Conservation (phyloP, 345 rosid genomes). For the Zanthoxylum bungeanum region DNA sequence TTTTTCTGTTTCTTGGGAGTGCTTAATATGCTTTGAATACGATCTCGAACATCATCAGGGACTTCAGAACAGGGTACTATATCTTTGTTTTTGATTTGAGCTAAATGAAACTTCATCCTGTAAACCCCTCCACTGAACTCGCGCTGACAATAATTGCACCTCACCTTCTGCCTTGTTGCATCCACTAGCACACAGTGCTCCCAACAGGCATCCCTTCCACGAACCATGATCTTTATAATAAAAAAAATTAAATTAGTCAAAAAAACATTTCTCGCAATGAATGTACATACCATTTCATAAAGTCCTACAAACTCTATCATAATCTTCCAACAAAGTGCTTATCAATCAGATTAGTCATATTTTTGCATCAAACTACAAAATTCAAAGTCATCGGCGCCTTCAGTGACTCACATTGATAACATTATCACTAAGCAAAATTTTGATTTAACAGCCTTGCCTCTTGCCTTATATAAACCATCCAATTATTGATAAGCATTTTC, state of each 20-base stretch:
- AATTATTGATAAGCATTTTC: background rate
- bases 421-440: background rate
- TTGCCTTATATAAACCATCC: background rate
- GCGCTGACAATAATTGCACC: constrained; percentile 56
- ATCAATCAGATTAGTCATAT: background rate
- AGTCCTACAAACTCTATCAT: background rate
- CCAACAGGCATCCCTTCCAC: constrained; percentile 69
- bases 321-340: background rate
- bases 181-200: constrained; percentile 63
- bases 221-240: constrained; percentile 43
- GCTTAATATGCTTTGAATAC: constrained; percentile 39
- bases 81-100: constrained; percentile 61
- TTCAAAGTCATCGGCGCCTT: background rate
- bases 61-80: constrained; percentile 52
- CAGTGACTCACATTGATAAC: background rate
- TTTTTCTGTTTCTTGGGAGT: constrained; percentile 46
- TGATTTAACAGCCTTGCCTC: background rate
- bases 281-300: background rate
- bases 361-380: background rate
- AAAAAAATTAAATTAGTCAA: constrained; percentile 5
- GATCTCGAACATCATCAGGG: constrained; percentile 41
- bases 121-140: constrained; percentile 69
- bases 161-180: constrained; percentile 54
- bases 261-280: background rate
- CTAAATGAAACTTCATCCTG: constrained; percentile 69